Conservation (phyloP, 2,329 filamentous ascomycete genomes). For the Fusarium sp. region DNA sequence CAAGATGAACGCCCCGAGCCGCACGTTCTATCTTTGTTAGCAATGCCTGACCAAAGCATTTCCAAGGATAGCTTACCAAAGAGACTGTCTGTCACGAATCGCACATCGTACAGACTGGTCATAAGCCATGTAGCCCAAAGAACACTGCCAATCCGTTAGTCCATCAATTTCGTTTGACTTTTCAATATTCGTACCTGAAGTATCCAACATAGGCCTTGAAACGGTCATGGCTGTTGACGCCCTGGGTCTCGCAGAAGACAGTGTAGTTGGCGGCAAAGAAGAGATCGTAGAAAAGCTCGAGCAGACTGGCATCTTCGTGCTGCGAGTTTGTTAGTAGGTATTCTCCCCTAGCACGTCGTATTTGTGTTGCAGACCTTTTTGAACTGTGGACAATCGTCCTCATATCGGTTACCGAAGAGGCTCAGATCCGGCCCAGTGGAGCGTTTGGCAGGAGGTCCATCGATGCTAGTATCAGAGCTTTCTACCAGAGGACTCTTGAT, state of each 20-base stretch:
- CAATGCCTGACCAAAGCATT: rapidly evolving
- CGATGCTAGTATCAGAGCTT: constrained; percentile 31
- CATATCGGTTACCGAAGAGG: constrained; percentile 46
- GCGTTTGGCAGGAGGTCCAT: constrained; percentile 3
- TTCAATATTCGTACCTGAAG: constrained; percentile 47
- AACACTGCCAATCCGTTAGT: constrained; percentile 54
- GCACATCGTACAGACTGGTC: constrained; percentile 73
- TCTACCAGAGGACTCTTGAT: constrained; percentile 51
- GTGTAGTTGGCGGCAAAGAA: constrained; percentile 71
- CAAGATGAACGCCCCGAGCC: constrained; percentile 71
- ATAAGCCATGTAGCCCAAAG: constrained; percentile 79
- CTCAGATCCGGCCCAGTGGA: constrained; percentile 34
- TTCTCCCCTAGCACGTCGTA: too few relatives aligned
- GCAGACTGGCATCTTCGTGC: constrained; percentile 54
- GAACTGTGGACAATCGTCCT: constrained; percentile 44
- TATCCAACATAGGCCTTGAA: constrained; percentile 56
- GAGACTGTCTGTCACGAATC: constrained; percentile 73
- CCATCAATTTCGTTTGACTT: rapidly evolving
- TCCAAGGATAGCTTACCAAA: constrained; percentile 57
- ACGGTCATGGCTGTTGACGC: constrained; percentile 50
- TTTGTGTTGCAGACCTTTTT: constrained; percentile 39
- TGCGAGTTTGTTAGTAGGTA: constrained; percentile 17
- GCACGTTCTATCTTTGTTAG: constrained; percentile 58
- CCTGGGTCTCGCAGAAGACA: constrained; percentile 62
- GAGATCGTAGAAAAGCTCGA: constrained; percentile 57